Evolutionary conservation across 2,329 filamentous ascomycete genomes (phyloP).

Genomic region (Aspergillus texensis): DNA sequence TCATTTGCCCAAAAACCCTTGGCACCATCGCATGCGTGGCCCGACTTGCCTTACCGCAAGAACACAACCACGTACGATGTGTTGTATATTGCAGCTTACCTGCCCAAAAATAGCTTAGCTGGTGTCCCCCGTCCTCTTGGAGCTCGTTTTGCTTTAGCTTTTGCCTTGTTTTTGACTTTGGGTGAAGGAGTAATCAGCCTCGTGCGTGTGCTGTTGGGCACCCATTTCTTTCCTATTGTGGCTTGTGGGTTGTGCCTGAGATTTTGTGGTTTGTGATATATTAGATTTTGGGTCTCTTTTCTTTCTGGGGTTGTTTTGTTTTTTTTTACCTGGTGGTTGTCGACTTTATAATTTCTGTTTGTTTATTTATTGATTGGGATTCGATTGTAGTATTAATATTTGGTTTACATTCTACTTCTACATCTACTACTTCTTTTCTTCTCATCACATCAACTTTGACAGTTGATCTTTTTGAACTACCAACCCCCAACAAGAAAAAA

Average conservation of each 20-base stretch:
- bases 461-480: background rate
- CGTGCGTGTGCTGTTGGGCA: background rate
- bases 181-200: background rate
- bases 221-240: background rate
- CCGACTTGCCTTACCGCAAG: background rate
- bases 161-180: background rate
- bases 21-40: background rate
- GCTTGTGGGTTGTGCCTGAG: background rate
- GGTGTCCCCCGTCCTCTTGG: background rate
- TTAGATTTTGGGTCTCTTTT: background rate
- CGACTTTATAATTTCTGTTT: background rate
- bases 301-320: background rate
- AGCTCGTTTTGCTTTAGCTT: background rate
- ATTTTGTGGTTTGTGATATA: background rate
- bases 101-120: background rate
- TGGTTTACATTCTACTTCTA: background rate
- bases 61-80: slow-evolving; percentile 4
- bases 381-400: background rate
- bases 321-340: background rate
- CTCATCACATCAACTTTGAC: background rate
- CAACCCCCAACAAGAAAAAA: background rate
- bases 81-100: background rate
- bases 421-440: background rate
- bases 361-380: background rate
- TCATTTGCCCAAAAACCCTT: background rate